phyloP scores from a whole-genome alignment of 306 rosid genomes.

The Fagus crenata region DNA sequence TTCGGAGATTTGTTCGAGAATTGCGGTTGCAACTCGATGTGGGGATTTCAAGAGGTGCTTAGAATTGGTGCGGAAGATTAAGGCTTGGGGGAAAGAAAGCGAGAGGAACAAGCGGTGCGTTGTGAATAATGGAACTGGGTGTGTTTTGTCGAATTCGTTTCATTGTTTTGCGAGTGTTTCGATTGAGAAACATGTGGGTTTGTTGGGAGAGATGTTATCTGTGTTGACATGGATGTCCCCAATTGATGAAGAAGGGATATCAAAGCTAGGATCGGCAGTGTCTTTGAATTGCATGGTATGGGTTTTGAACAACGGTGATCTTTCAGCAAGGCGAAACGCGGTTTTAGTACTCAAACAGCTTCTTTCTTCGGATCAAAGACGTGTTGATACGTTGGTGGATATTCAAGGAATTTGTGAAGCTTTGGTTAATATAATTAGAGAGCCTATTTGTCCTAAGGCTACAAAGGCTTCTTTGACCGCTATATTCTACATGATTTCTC shows the following conservation, averaged over 20 bases:
- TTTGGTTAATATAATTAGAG: constrained; percentile 51
- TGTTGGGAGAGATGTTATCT: constrained; percentile 56
- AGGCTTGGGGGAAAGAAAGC: constrained; percentile 74
- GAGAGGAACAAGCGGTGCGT: constrained; percentile 69
- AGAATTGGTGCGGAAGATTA: constrained; percentile 59
- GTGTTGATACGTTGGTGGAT: constrained; percentile 37
- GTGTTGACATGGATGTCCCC: constrained; percentile 59
- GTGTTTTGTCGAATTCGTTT: constrained; percentile 43
- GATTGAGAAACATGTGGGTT: constrained; percentile 21
- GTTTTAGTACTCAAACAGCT: constrained; percentile 58
- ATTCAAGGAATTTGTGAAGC: constrained; percentile 56
- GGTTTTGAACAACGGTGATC: constrained; percentile 51
- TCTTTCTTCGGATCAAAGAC: constrained; percentile 30
- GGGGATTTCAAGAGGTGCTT: constrained; percentile 41
- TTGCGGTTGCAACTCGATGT: constrained; percentile 31
- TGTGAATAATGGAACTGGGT: constrained; percentile 41
- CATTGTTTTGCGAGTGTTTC: constrained; percentile 48
- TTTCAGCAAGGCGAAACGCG: constrained; percentile 54
- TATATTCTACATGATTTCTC: constrained; percentile 51
- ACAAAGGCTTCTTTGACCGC: constrained; percentile 63
- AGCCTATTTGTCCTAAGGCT: constrained; percentile 42
- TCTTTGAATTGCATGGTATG: constrained; percentile 49
- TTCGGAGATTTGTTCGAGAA: constrained; percentile 38
- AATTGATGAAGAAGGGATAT: constrained; percentile 38
- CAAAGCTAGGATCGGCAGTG: constrained; percentile 41